Base-by-base conservation (phyloP, 2,329 filamentous ascomycete genomes). In the Cytospora paraplurivora region DNA sequence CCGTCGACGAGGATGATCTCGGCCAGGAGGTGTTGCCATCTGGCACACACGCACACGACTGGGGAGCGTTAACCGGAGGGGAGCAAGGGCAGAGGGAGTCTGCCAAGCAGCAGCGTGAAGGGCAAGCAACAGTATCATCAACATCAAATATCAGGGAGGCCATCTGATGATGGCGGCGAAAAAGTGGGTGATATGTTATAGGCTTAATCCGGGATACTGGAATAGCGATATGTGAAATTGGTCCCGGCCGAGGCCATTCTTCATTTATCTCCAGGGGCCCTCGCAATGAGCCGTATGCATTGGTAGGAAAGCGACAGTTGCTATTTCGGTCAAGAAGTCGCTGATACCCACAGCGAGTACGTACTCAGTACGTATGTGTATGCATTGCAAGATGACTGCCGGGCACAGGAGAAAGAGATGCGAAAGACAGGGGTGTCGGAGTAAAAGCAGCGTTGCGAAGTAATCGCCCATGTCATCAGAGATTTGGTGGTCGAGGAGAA, bases 1-100 rank as follows among this genome's bases (percentile, higher is more conserved):
- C 66, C 34, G 68, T 67, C 53, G 66, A 64, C 27, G 52, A 63
- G 54, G 61, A 62, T 50, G 65, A 71, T 33, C 49, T 17, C 7
- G 62, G 60, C 41, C 32, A 37, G 17, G 58, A 52, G 53, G 59
- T 61, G 38, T 55, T 59, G 51, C 47, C 55, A 41, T 57, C 61
- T 59, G 64, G 54, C 21, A 32, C 41, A 6, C 59, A n/a, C 17
- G 33, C 27, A 27, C 41, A 32, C 55, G 60, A 41, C 21, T 34
- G 50, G 41, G 19, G 32, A n/a, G 13, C 13, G 34, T 7, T 8
- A 4, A 21, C 15, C 6, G 27, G 15, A 41, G 13, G n/a, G 12
- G 19, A 41, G 15, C 21, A 47, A 7, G 35, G n/a, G 33, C 17
- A 33, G 12, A 34, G 49, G 15, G 21, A 8, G 5, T n/a, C 51